Evolutionary conservation across 768 basidiomycete genomes (phyloP), one percentile per base, ranked within the genome.

Genomic region (Termitomyces titanicus): DNA sequence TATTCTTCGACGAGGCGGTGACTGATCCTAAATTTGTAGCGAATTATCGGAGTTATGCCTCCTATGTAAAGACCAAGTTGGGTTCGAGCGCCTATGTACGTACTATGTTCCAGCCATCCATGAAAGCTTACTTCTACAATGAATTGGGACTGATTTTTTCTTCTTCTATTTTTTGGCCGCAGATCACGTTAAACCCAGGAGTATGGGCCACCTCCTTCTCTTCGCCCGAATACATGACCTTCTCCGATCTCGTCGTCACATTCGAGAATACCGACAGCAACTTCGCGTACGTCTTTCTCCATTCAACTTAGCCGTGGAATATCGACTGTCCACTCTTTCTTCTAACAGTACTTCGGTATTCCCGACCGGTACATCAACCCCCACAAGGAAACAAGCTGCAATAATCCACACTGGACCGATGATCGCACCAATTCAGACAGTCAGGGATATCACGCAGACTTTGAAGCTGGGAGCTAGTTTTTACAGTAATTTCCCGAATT

Each of bases 1-100:
- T 74, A n/a, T 74, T 74, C 58, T 71, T 74, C 59, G 72, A 75
- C 48, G 66, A 75, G 53, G 68, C 65, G 3, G 48, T 57, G 7
- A 64, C 61, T 3, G 51, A 56, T 27, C 42, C 52, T 2, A 39
- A n/a, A 3, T 43, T 61, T 3, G 33, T 72, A 5, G 27, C 58
- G 0, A 58, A 39, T 29, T 75, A 74, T 47, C 52, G 63, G 39
- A 51, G 39, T 6, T 73, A 64, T 47, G 56, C 61, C 3, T 33
- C 58, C 1, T 33, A 53, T 9, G 67, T 64, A 1, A 56, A 57
- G 47, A 45, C 58, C 10, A 54, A 47, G 22, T 9, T 34, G 9
- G 66, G 68, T 50, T 57, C 61, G 3, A 37, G 27, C 52, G 62
- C 38, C 27, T 46, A 33, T 24, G 25, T 59, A 59, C 51, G 63